Evolutionary conservation across 2,329 filamentous ascomycete genomes (phyloP).

Genomic region (Aspergillus sp.): DNA sequence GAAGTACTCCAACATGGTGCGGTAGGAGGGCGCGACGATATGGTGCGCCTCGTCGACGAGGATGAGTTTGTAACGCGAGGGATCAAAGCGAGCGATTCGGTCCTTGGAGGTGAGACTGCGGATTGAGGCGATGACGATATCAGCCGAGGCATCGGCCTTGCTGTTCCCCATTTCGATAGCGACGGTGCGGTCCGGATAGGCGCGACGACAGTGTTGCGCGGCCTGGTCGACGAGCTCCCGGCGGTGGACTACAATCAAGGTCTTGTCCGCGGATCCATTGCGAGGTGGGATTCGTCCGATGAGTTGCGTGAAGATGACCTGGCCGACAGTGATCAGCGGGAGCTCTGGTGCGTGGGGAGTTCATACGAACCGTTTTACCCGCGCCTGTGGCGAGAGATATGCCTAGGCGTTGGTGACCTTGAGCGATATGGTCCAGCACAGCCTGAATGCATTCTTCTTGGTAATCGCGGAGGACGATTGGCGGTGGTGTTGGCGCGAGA

Average conservation of each 20-base stretch:
- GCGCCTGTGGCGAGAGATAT: constrained; percentile 84
- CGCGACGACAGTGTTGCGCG: constrained; percentile 72
- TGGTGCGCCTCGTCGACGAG: constrained; percentile 97
- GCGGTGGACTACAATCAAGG: constrained; percentile 87
- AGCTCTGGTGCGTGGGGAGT: neutral
- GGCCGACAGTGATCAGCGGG: constrained; percentile 1
- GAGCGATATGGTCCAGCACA: constrained; percentile 65
- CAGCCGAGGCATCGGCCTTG: constrained; percentile 73
- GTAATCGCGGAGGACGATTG: constrained; percentile 71
- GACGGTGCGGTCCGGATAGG: constrained; percentile 76
- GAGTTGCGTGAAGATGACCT: constrained; percentile 95
- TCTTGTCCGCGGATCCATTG: constrained; percentile 63
- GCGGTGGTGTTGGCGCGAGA: constrained; percentile 18
- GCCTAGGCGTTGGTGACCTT: constrained; percentile 75
- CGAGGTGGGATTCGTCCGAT: constrained; percentile 70
- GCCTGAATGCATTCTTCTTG: constrained; percentile 90
- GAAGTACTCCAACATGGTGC: constrained; percentile 75
- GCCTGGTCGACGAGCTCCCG: constrained; percentile 94
- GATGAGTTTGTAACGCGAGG: constrained; percentile 76
- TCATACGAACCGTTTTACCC: constrained; percentile 71
- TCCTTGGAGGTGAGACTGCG: constrained; percentile 76
- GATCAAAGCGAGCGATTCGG: constrained; percentile 79
- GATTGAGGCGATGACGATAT: constrained; percentile 92
- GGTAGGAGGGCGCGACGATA: constrained; percentile 80
- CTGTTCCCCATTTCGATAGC: constrained; percentile 88